Evolutionary conservation across 2,329 filamentous ascomycete genomes (phyloP), one percentile per base, ranked within the genome.

Genomic region (Fusarium secorum): DNA sequence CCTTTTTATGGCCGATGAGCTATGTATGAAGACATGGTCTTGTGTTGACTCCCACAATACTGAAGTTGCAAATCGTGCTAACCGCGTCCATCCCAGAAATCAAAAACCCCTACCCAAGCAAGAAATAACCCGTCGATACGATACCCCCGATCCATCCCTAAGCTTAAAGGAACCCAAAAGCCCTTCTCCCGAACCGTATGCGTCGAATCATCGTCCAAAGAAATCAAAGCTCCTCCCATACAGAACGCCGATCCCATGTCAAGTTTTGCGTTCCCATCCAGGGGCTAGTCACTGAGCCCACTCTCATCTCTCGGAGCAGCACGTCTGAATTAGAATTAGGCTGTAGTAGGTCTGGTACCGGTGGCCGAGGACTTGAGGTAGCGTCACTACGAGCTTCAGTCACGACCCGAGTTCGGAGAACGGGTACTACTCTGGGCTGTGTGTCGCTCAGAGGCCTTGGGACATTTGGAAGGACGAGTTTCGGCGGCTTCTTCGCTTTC

Each of bases 391-490:
- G 24, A 15, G 20, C n/a, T 26, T 30, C 36, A 36, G 39, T n/a
- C 18, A 30, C 26, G 3, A 28, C 10, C 11, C 39, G 39, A 36
- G n/a, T 60, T 18, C 11, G n/a, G 4, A 13, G 24, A 38, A 45
- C n/a, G 6, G 8, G 28, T 10, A 15, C 11, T 38, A 28, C 26
- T 22, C 22, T 24, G 3, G 28, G 5, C 3, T 2, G 32, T 14
- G 4, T 13, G 5, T 35, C n/a, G 20, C 11, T 14, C 4, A 7
- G 8, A 45, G 9, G 7, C 22, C 1, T 7, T 7, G 7, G 1
- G 1, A 8, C 13, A 20, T 5, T 6, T 15, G 2, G 30, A 15
- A 15, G 14, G 11, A 6, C 10, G 3, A 24, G 26, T 11, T 30
- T 24, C 11, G 14, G 15, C 5, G 18, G 7, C 3, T 39, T 14